phyloP scores from a whole-genome alignment of 2,329 filamentous ascomycete genomes.

The Magnaporthiopsis poae region DNA sequence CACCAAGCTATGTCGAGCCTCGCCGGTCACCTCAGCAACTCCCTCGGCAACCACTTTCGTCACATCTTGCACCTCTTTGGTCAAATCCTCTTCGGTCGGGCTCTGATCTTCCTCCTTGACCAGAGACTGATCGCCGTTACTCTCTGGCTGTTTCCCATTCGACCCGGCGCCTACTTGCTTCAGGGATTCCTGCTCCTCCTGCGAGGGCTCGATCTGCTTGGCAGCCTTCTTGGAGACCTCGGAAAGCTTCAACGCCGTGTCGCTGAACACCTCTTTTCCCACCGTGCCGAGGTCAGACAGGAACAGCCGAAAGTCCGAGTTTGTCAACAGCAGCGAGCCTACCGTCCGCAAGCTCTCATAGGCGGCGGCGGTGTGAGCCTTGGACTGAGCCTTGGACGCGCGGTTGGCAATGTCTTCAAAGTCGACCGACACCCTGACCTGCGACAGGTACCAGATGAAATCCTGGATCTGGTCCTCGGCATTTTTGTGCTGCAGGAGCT shows the following conservation, averaged over 20 bases:
- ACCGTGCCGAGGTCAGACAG: conserved; percentile 70
- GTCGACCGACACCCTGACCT: conserved; percentile 62
- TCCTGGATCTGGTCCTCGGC: conserved; percentile 77
- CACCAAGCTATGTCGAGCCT: conserved; percentile 59
- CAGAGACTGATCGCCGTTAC: conserved; percentile 32
- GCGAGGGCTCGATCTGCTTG: conserved; percentile 60
- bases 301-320: conserved; percentile 81
- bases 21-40: conserved; percentile 35
- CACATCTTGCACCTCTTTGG: conserved; percentile 45
- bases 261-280: conserved; percentile 73
- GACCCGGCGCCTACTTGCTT: conserved; percentile 28
- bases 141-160: conserved; percentile 18
- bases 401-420: conserved; percentile 51
- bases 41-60: conserved; percentile 44
- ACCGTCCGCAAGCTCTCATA: conserved; percentile 77
- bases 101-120: conserved; percentile 28
- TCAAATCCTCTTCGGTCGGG: conserved; percentile 38
- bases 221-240: conserved; percentile 65
- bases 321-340: conserved; percentile 73
- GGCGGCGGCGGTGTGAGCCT: conserved; percentile 62
- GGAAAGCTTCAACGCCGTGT: conserved; percentile 72
- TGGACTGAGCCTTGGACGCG: conserved; percentile 53
- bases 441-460: conserved; percentile 74
- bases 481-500: conserved; percentile 77
- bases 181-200: conserved; percentile 46